phyloP scores from a whole-genome alignment of 192 early-diverging fungal genomes.

The Mortierella hygrophila region DNA sequence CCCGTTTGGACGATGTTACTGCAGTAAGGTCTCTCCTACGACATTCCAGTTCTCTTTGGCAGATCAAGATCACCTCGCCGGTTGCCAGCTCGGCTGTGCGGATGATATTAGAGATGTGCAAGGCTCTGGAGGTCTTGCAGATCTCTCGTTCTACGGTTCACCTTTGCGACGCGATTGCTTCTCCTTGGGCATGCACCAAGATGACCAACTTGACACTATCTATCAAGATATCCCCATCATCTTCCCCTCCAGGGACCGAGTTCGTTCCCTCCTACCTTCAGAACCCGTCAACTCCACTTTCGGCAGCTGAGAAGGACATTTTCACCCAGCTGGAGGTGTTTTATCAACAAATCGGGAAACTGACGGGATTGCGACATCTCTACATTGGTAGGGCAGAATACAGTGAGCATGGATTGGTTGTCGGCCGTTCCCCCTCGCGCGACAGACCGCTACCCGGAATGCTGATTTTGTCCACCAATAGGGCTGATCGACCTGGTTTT shows the following conservation, averaged over 20 bases:
- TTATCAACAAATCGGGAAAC: background rate
- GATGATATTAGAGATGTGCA: background rate
- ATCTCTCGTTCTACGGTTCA: background rate
- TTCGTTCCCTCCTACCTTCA: background rate
- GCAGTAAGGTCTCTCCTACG: background rate
- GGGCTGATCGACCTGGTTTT: background rate
- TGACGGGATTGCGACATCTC: background rate
- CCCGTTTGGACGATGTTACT: background rate
- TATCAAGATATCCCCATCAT: background rate
- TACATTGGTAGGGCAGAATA: background rate
- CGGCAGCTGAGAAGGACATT: background rate
- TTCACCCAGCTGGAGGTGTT: background rate
- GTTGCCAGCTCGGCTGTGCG: background rate
- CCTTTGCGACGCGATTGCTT: background rate
- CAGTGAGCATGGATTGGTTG: background rate
- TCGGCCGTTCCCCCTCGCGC: background rate
- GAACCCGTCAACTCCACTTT: background rate
- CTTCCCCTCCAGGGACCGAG: background rate
- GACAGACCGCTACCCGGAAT: background rate
- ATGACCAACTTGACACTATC: background rate
- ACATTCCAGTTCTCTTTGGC: background rate
- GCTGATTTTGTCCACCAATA: background rate
- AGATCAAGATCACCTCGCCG: background rate
- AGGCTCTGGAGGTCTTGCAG: background rate
- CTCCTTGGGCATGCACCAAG: background rate